Base-by-base conservation (phyloP, 805 yeast species). In the Myxozyma sirexii region DNA sequence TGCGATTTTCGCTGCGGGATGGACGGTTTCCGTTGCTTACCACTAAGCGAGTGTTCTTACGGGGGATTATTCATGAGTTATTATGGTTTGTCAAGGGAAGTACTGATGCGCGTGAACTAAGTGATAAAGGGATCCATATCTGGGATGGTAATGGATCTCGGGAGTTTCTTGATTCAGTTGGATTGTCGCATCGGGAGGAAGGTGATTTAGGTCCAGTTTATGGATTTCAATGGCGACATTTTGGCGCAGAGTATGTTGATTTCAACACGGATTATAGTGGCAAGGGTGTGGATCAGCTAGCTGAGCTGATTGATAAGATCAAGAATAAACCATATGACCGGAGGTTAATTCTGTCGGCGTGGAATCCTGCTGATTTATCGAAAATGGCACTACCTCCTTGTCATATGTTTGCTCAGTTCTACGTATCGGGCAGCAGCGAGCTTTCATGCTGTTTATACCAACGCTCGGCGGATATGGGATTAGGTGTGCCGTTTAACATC, bases 81-180 rank as follows among this genome's bases (percentile, higher is more conserved):
- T 79, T 94, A 13, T 94, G 99, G 99, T 94, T 94, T 70, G 81
- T 94, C 7, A 79, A 84, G 3, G 99, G 98, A 0, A 83, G 86
- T 63, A 94, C 99, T 0, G 96, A 93, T 71, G 96, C 94, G 38
- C 87, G 86, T 65, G 79, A 81, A 63, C 77, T 94, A 44, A 77
- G 86, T 15, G 96, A 86, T 2, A 82, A 86, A 67, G 97, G 96
- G 37, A 96, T 94, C n/a, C 92, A 85, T 70, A 94, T 94, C 57
- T 94, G 99, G 99, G 99, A 94, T 73, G 99, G 99, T 17, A 94
- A 94, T 72, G 99, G 98, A 10, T 88, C 96, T 38, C 80, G 97
- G 62, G 97, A 90, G 73, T 94, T 84, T 72, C 77, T 94, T 56
- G 97, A 94, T 72, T 80, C 83, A 3, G 75, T 91, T 38, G 99